phyloP scores from a whole-genome alignment of 441 rosid species.

The Viola pubescens region DNA sequence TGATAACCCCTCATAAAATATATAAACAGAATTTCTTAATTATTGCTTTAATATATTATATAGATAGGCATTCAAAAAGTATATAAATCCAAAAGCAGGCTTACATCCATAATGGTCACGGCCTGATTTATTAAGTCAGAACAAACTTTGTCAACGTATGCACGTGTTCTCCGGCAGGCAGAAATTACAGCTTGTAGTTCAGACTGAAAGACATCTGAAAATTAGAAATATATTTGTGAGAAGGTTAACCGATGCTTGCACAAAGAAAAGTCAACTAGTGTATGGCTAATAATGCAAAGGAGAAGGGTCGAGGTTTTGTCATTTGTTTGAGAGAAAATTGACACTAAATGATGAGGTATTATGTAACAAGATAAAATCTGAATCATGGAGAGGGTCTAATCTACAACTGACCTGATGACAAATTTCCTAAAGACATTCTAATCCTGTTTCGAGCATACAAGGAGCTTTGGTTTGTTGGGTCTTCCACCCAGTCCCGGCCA shows the following conservation, averaged over 20 bases:
- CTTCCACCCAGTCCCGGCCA: slow-evolving; percentile 70
- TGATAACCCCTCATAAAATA: background rate
- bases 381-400: background rate
- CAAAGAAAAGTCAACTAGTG: slow-evolving; percentile 9
- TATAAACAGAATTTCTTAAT: background rate
- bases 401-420: slow-evolving; percentile 53
- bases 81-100: slow-evolving; percentile 15
- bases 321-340: background rate
- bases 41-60: background rate
- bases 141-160: slow-evolving; percentile 52
- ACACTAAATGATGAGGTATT: background rate
- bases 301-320: background rate
- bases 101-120: slow-evolving; percentile 54
- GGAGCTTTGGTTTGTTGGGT: slow-evolving; percentile 72
- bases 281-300: background rate
- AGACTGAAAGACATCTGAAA: slow-evolving; percentile 52
- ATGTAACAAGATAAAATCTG: slow-evolving; percentile 1
- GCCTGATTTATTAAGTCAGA: slow-evolving; percentile 45
- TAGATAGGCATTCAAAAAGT: slow-evolving; percentile 7
- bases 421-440: slow-evolving; percentile 50
- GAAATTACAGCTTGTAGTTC: slow-evolving; percentile 62
- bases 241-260: slow-evolving; percentile 6
- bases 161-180: slow-evolving; percentile 64
- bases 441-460: slow-evolving; percentile 83
- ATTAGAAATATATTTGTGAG: slow-evolving; percentile 17